phyloP scores from a whole-genome alignment of 139 green algal genomes.

The Chlamydomonas sphaeroides region DNA sequence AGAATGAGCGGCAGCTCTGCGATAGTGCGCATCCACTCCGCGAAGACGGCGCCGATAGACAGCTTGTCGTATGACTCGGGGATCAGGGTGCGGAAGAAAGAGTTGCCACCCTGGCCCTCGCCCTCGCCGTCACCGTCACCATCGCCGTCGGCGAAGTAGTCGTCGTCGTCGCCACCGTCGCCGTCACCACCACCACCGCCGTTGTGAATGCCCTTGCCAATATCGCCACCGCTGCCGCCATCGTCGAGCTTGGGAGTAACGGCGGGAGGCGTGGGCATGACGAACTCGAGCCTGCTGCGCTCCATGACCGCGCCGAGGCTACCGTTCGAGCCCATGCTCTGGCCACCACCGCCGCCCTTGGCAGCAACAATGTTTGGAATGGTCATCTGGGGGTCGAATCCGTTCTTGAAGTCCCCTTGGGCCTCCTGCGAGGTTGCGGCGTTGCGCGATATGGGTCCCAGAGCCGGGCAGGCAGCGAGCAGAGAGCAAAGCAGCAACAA shows the following conservation, averaged over 20 bases:
- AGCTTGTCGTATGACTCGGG: constrained; percentile 90
- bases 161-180: constrained; percentile 93
- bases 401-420: not conserved
- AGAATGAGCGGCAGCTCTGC: constrained; percentile 89
- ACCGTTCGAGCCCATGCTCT: constrained; percentile 48
- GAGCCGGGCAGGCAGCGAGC: no score
- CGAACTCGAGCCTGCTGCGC: constrained; percentile 55
- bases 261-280: constrained; percentile 64
- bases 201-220: constrained; percentile 91
- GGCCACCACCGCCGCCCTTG: constrained; percentile 47
- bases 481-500: no score
- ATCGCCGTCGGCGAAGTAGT: constrained; percentile 86
- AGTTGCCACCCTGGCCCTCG: constrained; percentile 57
- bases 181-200: constrained; percentile 75
- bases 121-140: constrained; percentile 69
- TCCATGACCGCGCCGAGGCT: constrained; percentile 59
- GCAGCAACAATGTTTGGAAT: constrained; percentile 51
- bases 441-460: not conserved
- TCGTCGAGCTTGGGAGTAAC: constrained; percentile 80
- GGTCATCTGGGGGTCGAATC: constrained; percentile 28
- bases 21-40: constrained; percentile 88
- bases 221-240: constrained; percentile 81
- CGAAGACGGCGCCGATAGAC: constrained; percentile 87
- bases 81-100: constrained; percentile 83
- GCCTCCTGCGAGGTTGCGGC: not conserved